Conservation (phyloP, 495 filamentous ascomycete genomes). For the Trichoderma parareesei region DNA sequence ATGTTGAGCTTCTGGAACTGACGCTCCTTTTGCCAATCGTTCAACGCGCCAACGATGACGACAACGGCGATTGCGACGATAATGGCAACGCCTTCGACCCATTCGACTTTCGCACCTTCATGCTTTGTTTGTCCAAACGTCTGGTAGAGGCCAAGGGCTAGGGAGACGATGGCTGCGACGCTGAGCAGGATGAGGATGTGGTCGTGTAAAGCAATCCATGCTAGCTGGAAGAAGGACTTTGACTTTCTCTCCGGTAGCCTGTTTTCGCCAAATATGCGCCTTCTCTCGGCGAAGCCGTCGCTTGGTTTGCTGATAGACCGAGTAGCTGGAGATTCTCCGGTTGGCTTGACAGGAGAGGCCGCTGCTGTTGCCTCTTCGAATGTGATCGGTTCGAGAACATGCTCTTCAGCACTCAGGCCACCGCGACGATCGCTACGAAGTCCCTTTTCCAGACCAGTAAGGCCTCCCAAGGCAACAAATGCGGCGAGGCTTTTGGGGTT, state of each 20-base stretch:
- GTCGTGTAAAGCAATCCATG: slow-evolving; percentile 79
- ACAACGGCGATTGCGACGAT: slow-evolving; percentile 64
- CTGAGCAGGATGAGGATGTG: slow-evolving; percentile 78
- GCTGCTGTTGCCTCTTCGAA: slow-evolving; percentile 53
- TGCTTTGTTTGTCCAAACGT: slow-evolving; percentile 31
- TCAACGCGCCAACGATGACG: slow-evolving; percentile 55
- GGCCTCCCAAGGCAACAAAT: slow-evolving; percentile 70
- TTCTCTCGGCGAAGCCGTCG: slow-evolving; percentile 43
- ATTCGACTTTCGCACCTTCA: slow-evolving; percentile 44
- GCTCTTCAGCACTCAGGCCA: slow-evolving; percentile 73
- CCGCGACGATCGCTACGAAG: slow-evolving; percentile 57
- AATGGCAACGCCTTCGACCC: slow-evolving; percentile 70
- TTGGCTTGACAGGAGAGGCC: background rate
- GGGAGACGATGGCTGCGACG: slow-evolving; percentile 68
- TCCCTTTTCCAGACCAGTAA: slow-evolving; percentile 68
- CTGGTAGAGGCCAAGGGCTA: slow-evolving; percentile 65
- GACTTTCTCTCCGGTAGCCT: slow-evolving; percentile 61
- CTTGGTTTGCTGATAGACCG: background rate
- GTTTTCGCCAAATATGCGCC: slow-evolving; percentile 62
- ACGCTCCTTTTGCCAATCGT: slow-evolving; percentile 66
- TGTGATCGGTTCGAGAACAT: slow-evolving; percentile 52
- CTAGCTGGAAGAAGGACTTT: slow-evolving; percentile 60
- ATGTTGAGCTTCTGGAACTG: slow-evolving; percentile 62
- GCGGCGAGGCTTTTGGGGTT: slow-evolving; percentile 71
- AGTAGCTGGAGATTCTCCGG: background rate